These are phyloP conservation scores for Neurospora tetraspora DNA, from an alignment of 495 filamentous ascomycete genomes.

Conservation along the genomic window DNA sequence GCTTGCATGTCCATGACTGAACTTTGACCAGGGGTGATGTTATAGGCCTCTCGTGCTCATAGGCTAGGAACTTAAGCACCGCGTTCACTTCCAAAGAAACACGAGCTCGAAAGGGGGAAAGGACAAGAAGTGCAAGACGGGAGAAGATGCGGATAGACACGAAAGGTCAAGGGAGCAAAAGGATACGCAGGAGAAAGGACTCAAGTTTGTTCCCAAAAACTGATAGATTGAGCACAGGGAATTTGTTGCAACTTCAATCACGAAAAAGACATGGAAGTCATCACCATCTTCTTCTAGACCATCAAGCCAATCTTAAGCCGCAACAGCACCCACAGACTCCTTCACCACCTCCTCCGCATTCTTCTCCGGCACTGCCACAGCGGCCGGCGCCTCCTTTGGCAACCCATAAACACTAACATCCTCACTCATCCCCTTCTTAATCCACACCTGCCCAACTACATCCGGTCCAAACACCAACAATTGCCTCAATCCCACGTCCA, in stretches of 20 bases:
- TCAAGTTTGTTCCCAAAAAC: background rate
- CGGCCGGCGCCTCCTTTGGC: background rate
- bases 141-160: too few relatives aligned
- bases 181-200: background rate
- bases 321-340: background rate
- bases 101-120: background rate
- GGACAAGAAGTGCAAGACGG: background rate
- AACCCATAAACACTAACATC: slow-evolving; percentile 22
- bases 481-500: slow-evolving; percentile 14
- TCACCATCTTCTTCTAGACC: background rate
- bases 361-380: background rate
- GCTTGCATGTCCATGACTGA: background rate
- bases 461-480: slow-evolving; percentile 21
- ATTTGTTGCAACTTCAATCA: too few relatives aligned
- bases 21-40: background rate
- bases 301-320: background rate
- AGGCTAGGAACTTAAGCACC: background rate
- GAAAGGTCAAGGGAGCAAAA: background rate
- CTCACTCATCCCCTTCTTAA: slow-evolving; percentile 15
- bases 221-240: too few relatives aligned
- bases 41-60: background rate
- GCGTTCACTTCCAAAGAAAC: background rate
- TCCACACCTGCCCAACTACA: slow-evolving; percentile 19
- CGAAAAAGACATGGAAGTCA: too few relatives aligned
- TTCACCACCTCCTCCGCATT: background rate